Evolutionary conservation across 2,329 filamentous ascomycete species (phyloP), one percentile per base, ranked within the genome.

Genomic region (Fusarium tjaetaba): DNA sequence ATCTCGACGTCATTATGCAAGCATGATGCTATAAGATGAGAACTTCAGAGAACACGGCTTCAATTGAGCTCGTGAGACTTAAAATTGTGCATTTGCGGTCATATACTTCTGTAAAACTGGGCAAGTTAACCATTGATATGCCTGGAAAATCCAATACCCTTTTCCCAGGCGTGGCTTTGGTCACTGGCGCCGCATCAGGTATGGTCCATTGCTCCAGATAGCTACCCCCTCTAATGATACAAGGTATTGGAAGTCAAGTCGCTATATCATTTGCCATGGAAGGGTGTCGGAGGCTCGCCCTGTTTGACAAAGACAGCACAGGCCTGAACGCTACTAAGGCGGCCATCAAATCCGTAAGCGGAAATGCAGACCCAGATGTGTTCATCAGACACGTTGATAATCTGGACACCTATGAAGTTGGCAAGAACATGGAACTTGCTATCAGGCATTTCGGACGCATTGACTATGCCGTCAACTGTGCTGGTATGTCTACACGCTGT

Each of bases 391-490:
- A 72, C 18, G 79, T 80, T 3, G 83, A 87, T 71, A 80, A 84
- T 34, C 72, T 81, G 8, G 71, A 79, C 20, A 81, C 82, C 34
- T 72, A 76, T 3, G 76, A 83, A 9, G 78, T 86, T 14, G 67
- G 80, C 9, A 59, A 59, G 7, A 78, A 82, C 15, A 76, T 86
- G 57, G 77, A 78, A 8, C 61, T 72, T 56, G 77, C 79, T 6
- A 78, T 84, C 8, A 66, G 74, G 4, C 71, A 76, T 20, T 85
- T 83, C 61, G 82, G 82, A 0, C 78, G 84, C 9, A 80, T 87
- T 22, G 85, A 87, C 76, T 87, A 87, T 75, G 83, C 82, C 24
- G 81, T 85, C 41, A 86, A 87, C 75, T 82, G 80, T 65, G 85
- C 85, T 30, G 84, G 81, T 82, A 53, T 41, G 68, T 68, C 16